Percentiles rank a stretch among this genome's conserved stretches.
These are phyloP conservation scores for Ogataea philodendri DNA, from an alignment of 805 yeast genomes.

Conservation along the genomic window DNA sequence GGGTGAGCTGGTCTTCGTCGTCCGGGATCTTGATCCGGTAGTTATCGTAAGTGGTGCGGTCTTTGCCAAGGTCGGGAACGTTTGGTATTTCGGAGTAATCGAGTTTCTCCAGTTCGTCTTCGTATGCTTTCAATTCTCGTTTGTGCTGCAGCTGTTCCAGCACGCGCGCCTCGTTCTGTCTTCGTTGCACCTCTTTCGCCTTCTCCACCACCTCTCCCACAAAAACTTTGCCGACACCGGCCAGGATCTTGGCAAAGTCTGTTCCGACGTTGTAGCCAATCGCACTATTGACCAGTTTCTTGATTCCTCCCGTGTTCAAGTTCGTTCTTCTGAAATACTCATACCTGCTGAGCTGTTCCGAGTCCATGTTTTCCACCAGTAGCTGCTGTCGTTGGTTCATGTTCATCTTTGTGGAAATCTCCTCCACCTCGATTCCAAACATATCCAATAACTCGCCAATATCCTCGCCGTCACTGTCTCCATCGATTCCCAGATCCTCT, in stretches of 20 bases:
- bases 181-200: conserved; percentile 69
- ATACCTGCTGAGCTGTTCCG: conserved; percentile 82
- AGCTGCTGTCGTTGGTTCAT: conserved; percentile 60
- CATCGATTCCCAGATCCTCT: conserved; percentile 31
- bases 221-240: conserved; percentile 84
- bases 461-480: conserved; percentile 28
- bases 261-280: conserved; percentile 78
- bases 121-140: conserved; percentile 30
- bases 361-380: conserved; percentile 68
- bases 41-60: conserved; percentile 14
- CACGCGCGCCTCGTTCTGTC: conserved; percentile 45
- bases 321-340: conserved; percentile 83
- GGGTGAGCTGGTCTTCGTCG: conserved; percentile 59
- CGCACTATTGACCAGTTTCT: conserved; percentile 73
- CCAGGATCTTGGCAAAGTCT: conserved; percentile 74
- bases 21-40: conserved; percentile 26
- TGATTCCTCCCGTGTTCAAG: conserved; percentile 69
- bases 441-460: conserved; percentile 32
- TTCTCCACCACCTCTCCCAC: conserved; percentile 87
- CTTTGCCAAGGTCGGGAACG: conserved; percentile 23
- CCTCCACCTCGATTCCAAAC: conserved; percentile 34
- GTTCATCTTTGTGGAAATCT: conserved; percentile 33
- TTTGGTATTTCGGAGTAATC: conserved; percentile 30
- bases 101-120: conserved; percentile 22
- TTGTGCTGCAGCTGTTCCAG: conserved; percentile 43